These are phyloP conservation scores for Moniliella sp. DNA, from an alignment of 1,284 basidiomycete species.

Conservation along the genomic window DNA sequence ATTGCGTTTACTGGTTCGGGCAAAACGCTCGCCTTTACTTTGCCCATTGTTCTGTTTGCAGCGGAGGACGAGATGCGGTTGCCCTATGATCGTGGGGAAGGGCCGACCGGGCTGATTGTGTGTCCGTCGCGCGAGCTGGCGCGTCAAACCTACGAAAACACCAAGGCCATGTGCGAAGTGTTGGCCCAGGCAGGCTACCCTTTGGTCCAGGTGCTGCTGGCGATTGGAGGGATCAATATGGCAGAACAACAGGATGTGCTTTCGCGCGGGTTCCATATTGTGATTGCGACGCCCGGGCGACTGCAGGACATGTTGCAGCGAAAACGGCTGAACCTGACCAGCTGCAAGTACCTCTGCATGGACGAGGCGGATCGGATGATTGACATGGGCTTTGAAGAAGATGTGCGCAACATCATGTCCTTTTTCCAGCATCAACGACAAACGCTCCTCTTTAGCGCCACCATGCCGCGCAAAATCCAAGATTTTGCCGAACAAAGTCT, in stretches of 20 bases:
- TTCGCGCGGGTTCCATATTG: conserved; percentile 74
- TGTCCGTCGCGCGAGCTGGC: conserved; percentile 40
- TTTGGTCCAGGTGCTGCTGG: conserved; percentile 50
- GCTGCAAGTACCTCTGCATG: conserved; percentile 64
- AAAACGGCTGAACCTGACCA: conserved; percentile 67
- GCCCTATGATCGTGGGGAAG: conserved; percentile 73
- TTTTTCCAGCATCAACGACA: conserved; percentile 88
- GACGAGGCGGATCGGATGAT: conserved; percentile 99
- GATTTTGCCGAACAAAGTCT: conserved; percentile 91
- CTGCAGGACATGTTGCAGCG: conserved; percentile 52
- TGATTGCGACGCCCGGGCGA: conserved; percentile 51
- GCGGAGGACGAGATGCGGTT: conserved; percentile 63
- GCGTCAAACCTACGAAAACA: conserved; percentile 76
- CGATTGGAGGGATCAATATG: conserved; percentile 96
- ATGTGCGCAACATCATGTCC: conserved; percentile 92
- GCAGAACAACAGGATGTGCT: conserved; percentile 75
- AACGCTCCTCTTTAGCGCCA: conserved; percentile 87
- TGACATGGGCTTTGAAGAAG: conserved; percentile 93
- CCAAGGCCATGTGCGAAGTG: conserved; percentile 60
- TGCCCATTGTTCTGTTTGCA: conserved; percentile 46
- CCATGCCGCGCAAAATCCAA: conserved; percentile 95
- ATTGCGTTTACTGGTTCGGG: conserved; percentile 38
- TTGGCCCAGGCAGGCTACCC: conserved; percentile 67
- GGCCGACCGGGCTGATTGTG: conserved; percentile 77
- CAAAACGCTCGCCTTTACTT: conserved; percentile 36